phyloP scores from a whole-genome alignment of 163 green algal genomes.

The Scenedesmus sp. region DNA sequence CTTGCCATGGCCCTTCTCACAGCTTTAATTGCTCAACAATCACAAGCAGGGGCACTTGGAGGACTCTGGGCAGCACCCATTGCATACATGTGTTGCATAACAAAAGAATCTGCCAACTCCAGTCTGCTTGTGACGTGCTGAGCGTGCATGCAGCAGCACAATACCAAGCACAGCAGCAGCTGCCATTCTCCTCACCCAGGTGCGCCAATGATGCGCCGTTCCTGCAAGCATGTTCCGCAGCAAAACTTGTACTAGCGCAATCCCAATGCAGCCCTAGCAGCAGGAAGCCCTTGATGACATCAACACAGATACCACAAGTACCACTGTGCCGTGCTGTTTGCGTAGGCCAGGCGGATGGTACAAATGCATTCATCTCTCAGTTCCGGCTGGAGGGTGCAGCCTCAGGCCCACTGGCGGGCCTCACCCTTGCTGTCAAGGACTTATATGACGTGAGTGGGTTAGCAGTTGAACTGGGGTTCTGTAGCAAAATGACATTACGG shows the following conservation, averaged over 20 bases:
- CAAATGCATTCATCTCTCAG: slow-evolving; percentile 37
- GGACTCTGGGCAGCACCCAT: no score
- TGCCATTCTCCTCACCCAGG: background rate
- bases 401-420: background rate
- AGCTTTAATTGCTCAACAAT: no score
- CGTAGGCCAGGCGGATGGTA: background rate
- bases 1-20: no score
- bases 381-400: slow-evolving; percentile 29
- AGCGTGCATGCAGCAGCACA: background rate
- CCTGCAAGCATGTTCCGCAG: no score
- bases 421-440: no score
- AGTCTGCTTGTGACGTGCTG: no score
- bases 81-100: background rate
- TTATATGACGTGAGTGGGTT: slow-evolving; percentile 73
- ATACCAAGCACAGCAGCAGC: background rate
- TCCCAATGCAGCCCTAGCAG: no score
- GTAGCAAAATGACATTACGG: background rate
- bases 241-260: no score
- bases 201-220: no score
- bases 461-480: no score
- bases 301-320: background rate
- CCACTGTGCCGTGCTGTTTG: background rate
- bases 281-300: no score
- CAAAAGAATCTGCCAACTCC: no score
- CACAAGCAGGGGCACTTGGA: background rate